phyloP scores from a whole-genome alignment of 495 filamentous ascomycete genomes.

The Aspergillus panamensis region DNA sequence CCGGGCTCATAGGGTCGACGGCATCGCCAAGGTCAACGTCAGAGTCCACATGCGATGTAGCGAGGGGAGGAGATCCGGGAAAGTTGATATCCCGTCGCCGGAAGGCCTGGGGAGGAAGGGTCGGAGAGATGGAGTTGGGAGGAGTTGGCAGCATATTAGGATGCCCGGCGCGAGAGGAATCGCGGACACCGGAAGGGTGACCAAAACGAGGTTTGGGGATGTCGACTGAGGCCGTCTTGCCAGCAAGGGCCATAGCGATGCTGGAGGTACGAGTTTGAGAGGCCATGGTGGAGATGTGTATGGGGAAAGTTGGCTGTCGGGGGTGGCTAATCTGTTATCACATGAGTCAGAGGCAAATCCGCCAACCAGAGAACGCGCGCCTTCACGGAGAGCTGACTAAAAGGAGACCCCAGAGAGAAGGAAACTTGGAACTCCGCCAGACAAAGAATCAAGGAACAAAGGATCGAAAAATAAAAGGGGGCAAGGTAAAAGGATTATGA shows the following conservation, averaged over 20 bases:
- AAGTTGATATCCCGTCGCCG: slow-evolving; percentile 42
- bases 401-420: slow-evolving; percentile 7
- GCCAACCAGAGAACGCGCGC: slow-evolving; percentile 11
- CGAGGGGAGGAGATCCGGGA: slow-evolving; percentile 48
- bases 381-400: slow-evolving; percentile 6
- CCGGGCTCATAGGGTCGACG: slow-evolving; percentile 48
- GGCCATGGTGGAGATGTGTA: slow-evolving; percentile 38
- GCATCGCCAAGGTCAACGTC: slow-evolving; percentile 82
- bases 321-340: slow-evolving; percentile 26
- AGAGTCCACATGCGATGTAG: slow-evolving; percentile 71
- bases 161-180: slow-evolving; percentile 53
- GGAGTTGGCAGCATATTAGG: slow-evolving; percentile 75
- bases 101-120: slow-evolving; percentile 76
- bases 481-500: not conserved
- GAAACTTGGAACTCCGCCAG: not conserved
- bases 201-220: slow-evolving; percentile 66
- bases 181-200: slow-evolving; percentile 58
- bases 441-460: not conserved
- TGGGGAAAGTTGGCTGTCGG: slow-evolving; percentile 3
- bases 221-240: slow-evolving; percentile 62
- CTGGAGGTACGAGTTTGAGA: slow-evolving; percentile 49
- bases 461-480: not conserved
- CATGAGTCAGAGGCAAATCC: slow-evolving; percentile 24
- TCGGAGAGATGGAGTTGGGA: slow-evolving; percentile 93
- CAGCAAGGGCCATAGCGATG: slow-evolving; percentile 62